Evolutionary conservation across 345 rosid species (phyloP), one percentile per base, ranked within the genome.

Genomic region (Viola odorata): DNA sequence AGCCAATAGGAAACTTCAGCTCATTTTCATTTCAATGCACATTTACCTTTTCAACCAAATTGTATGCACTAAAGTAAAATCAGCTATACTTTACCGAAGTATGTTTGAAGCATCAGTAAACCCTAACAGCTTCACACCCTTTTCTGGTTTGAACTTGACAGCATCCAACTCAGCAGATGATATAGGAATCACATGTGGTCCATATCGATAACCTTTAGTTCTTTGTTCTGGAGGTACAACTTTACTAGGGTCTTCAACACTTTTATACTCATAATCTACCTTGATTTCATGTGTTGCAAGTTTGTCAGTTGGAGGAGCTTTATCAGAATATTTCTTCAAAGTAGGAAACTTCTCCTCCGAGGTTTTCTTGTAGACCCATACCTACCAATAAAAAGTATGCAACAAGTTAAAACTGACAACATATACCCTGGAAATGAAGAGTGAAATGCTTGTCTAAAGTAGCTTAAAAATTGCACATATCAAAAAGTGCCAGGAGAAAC

Each of bases 281-380:
- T 86, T 88, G 56, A 94, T 85, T 83, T 88, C 96, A 75, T 84
- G 99, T 14, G 84, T 82, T 23, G 97, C 95, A 84, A 69, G 80
- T 69, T 75, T 86, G 78, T 86, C 91, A 65, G 81, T 77, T 69
- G 81, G 67, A 68, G 97, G 95, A 53, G 97, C 97, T 72, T 84
- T 91, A 73, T 91, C 96, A 44, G 97, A 94, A 69, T 78, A 84
- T 70, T 76, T 88, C 77, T 90, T 80, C 67, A 91, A 80, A 41
- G 91, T 82, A 58, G 99, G 97, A 72, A 94, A 83, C 78, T 71
- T 91, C 79, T 91, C 99, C 75, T 94, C 99, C 8, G 80, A 72
- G 37, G 95, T 90, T 81, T 90, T 94, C 72, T 94, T 94, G 68
- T 88, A 94, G 71, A 83, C 99, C 99, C 99, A 86, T 45, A 94